Evolutionary conservation across 768 basidiomycete species (phyloP).

Genomic region (Pulveroboletus sp.): DNA sequence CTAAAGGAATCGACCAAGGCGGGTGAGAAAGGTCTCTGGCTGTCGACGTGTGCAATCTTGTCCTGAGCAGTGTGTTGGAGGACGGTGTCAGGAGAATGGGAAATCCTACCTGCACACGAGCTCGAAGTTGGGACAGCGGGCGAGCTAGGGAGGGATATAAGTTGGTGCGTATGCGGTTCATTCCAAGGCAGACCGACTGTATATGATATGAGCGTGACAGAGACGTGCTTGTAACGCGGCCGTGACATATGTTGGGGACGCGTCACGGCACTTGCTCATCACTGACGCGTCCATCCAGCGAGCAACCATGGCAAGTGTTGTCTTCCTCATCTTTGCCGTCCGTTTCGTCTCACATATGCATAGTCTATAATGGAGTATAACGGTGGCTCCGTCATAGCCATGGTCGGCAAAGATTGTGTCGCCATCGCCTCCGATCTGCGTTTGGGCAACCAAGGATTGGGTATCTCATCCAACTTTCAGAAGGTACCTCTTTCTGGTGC

Average conservation of each 20-base stretch:
- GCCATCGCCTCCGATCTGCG: constrained; percentile 96
- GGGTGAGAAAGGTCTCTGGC: constrained; percentile 42
- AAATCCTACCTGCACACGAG: constrained; percentile 18
- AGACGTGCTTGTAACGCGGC: constrained; percentile 11
- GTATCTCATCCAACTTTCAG: constrained; percentile 89
- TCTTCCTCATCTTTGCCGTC: neutral
- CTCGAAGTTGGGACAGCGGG: constrained; percentile 11
- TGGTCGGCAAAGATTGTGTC: constrained; percentile 98
- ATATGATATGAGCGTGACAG: constrained; percentile 1
- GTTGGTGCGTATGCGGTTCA: constrained; percentile 9
- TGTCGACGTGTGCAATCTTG: constrained; percentile 53
- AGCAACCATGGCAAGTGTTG: constrained; percentile 21
- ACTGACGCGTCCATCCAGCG: constrained; percentile 20
- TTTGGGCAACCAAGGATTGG: constrained; percentile 81
- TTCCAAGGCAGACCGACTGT: neutral
- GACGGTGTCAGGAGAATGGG: neutral
- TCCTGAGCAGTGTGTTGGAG: constrained; percentile 33
- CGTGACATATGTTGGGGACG: constrained; percentile 9
- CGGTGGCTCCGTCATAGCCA: constrained; percentile 98
- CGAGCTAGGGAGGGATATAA: constrained; percentile 6
- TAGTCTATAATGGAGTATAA: constrained; percentile 91
- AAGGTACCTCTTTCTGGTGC: constrained; percentile 53
- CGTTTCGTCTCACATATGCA: neutral
- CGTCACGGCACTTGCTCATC: constrained; percentile 14
- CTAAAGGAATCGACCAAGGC: constrained; percentile 61